These are phyloP conservation scores for Alternaria ethzedia DNA, from an alignment of 2,329 filamentous ascomycete genomes.

Conservation along the genomic window DNA sequence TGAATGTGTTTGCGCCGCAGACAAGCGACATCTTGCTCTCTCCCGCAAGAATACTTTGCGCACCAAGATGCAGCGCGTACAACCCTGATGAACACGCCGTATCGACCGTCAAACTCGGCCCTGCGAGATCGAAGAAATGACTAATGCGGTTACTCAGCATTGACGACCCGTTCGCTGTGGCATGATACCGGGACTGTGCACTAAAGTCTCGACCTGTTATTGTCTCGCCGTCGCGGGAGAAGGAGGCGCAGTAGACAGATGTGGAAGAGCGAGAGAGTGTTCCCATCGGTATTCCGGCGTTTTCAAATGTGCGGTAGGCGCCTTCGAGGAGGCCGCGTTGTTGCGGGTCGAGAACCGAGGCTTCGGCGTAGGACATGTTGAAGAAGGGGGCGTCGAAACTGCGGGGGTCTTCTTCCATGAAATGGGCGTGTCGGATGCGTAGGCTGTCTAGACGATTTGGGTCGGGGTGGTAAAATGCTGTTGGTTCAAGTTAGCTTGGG, in stretches of 20 bases:
- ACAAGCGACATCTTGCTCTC: conserved; percentile 25
- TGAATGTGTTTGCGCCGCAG: conserved; percentile 8
- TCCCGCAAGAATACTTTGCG: conserved; percentile 26
- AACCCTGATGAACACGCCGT: conserved; percentile 31
- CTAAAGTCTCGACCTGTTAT: conserved; percentile 6
- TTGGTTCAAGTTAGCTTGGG: neutral
- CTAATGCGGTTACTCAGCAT: conserved; percentile 33
- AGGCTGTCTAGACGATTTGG: conserved; percentile 5
- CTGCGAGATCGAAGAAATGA: conserved; percentile 27
- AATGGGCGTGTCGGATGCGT: conserved; percentile 8
- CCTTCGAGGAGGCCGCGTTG: conserved; percentile 29
- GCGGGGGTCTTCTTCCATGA: conserved; percentile 18
- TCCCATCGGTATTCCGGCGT: conserved; percentile 17
- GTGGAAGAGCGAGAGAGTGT: conserved; percentile 14
- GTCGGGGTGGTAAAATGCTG: conserved; percentile 7
- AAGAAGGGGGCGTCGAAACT: conserved; percentile 28
- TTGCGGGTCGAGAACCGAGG: conserved; percentile 24
- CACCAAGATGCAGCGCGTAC: conserved; percentile 26
- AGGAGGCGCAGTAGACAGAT: conserved; percentile 16
- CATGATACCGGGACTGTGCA: conserved; percentile 4
- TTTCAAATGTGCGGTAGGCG: conserved; percentile 30
- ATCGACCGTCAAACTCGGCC: conserved; percentile 25
- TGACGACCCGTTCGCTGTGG: conserved; percentile 20
- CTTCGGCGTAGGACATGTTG: conserved; percentile 11
- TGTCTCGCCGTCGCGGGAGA: conserved; percentile 4